phyloP scores from a whole-genome alignment of 1,284 basidiomycete genomes.

The Trametes polyzona region DNA sequence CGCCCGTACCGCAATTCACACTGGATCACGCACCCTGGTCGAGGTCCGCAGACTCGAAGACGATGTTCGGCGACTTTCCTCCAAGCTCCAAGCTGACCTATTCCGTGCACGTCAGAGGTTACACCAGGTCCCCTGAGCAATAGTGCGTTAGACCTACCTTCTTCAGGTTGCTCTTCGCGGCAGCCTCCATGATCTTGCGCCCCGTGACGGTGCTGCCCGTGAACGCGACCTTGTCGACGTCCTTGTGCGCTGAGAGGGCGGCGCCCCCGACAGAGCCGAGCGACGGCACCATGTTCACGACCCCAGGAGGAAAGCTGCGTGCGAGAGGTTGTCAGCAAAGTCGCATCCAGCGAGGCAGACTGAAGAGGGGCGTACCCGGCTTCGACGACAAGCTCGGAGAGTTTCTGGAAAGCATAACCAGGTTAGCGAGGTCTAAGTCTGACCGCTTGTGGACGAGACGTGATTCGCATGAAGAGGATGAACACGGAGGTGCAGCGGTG shows the following conservation, averaged over 20 bases:
- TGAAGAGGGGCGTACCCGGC: conserved; percentile 24
- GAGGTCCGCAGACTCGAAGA: conserved; percentile 82
- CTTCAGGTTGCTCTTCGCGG: conserved; percentile 93
- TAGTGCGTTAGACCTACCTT: conserved; percentile 50
- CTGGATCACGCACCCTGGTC: conserved; percentile 65
- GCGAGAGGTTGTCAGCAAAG: conserved; percentile 13
- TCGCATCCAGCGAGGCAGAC: conserved; percentile 7
- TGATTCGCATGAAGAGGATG: too few species aligned
- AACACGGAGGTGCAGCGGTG: too few species aligned
- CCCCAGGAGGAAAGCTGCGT: conserved; percentile 86
- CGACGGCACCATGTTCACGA: conserved; percentile 89
- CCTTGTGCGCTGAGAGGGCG: conserved; percentile 76
- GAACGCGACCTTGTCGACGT: conserved; percentile 86
- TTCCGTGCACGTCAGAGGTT: not conserved
- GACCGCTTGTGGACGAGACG: too few species aligned
- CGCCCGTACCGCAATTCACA: not conserved
- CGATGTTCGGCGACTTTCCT: conserved; percentile 91
- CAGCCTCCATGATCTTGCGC: conserved; percentile 88
- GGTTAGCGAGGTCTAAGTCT: not conserved
- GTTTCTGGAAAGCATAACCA: conserved; percentile 53
- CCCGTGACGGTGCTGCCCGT: conserved; percentile 89
- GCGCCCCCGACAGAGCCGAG: conserved; percentile 85
- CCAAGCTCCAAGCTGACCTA: conserved; percentile 93
- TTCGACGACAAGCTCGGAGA: conserved; percentile 70
- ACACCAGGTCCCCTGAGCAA: not conserved